Evolutionary conservation across 257 asterid species (phyloP).

Genomic region (Jacaranda mimosifolia): DNA sequence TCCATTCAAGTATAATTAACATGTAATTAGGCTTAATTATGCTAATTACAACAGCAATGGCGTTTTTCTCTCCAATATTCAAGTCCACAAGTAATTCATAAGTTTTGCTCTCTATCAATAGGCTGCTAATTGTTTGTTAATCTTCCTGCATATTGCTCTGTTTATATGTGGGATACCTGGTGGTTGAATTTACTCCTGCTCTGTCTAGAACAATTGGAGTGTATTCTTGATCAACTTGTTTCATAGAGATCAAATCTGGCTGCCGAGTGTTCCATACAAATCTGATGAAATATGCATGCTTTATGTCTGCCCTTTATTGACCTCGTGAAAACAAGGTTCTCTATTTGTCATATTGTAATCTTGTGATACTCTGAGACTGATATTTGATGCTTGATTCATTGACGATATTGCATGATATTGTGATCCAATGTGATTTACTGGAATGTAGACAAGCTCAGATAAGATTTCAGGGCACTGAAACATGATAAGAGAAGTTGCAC

Average conservation of each 20-base stretch:
- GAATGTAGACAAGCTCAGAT: not conserved
- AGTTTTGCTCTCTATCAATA: slow-evolving; percentile 15
- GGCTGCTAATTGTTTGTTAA: slow-evolving; percentile 16
- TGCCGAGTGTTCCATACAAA: not conserved
- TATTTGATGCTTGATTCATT: not conserved
- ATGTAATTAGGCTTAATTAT: too few species aligned
- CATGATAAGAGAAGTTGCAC: not conserved
- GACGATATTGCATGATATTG: not conserved
- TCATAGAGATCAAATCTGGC: not conserved
- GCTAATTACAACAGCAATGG: too few species aligned
- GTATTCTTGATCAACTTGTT: slow-evolving; percentile 2
- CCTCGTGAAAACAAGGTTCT: not conserved
- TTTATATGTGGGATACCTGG: slow-evolving; percentile 13
- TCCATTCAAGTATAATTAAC: too few species aligned
- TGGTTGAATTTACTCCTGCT: slow-evolving; percentile 1
- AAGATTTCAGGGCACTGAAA: not conserved
- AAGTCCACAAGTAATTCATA: not conserved
- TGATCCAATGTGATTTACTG: not conserved
- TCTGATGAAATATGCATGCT: slow-evolving; percentile 2
- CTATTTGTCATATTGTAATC: not conserved
- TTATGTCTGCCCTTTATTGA: not conserved
- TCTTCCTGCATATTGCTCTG: slow-evolving; percentile 1
- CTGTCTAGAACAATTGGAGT: not conserved
- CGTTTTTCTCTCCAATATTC: not conserved
- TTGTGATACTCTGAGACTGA: not conserved